phyloP scores from a whole-genome alignment of 2,329 filamentous ascomycete species.

The Fonsecaea pedrosoi region DNA sequence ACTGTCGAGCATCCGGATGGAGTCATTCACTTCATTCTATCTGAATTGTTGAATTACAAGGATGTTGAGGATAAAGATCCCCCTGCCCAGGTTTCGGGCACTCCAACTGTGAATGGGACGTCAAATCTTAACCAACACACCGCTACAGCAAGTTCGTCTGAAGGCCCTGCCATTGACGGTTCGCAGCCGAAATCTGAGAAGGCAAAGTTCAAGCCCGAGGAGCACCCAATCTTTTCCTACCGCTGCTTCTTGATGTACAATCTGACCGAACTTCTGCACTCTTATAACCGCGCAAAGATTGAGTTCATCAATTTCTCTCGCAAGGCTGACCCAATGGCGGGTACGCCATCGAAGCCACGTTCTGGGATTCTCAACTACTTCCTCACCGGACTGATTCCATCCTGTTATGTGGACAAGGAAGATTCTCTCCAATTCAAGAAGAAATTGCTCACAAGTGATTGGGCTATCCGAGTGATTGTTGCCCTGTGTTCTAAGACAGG shows the following conservation, averaged over 20 bases:
- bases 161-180: constrained; percentile 4
- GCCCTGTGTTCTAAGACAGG: constrained; percentile 86
- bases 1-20: constrained; percentile 92
- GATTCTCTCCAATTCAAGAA: constrained; percentile 77
- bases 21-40: constrained; percentile 92
- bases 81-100: constrained; percentile 41
- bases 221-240: constrained; percentile 96
- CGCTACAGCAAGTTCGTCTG: constrained; percentile 50
- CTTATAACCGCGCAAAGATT: constrained; percentile 93
- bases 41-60: constrained; percentile 87
- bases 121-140: constrained; percentile 48
- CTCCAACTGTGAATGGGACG: constrained; percentile 45
- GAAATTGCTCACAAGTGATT: constrained; percentile 79
- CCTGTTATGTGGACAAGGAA: constrained; percentile 70
- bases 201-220: constrained; percentile 82
- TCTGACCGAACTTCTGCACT: constrained; percentile 84
- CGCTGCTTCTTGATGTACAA: constrained; percentile 94
- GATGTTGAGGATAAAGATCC: constrained; percentile 86
- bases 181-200: constrained; percentile 69
- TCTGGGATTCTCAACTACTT: constrained; percentile 94
- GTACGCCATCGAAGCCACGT: constrained; percentile 91
- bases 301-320: constrained; percentile 99
- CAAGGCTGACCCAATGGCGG: constrained; percentile 80
- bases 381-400: constrained; percentile 75
- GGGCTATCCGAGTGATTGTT: constrained; percentile 85